phyloP scores from a whole-genome alignment of 2,329 filamentous ascomycete genomes.

The Penicillium freii region DNA sequence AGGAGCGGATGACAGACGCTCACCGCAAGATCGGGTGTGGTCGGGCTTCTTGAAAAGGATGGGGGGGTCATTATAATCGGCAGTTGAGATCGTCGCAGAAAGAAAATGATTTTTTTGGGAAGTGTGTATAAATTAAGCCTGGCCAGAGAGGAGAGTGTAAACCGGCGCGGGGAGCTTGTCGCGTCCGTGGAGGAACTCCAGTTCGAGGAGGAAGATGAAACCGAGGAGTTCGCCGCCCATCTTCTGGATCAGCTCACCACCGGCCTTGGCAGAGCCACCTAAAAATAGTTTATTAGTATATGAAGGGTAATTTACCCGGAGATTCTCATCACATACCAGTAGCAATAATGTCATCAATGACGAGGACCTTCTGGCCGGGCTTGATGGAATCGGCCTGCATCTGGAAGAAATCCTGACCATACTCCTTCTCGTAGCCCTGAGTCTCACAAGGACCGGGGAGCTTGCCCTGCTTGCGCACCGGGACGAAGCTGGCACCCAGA shows the following conservation, averaged over 20 bases:
- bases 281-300: conserved; percentile 5
- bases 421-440: conserved; percentile 90
- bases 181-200: conserved; percentile 87
- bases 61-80: conserved; percentile 12
- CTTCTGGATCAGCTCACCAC: conserved; percentile 79
- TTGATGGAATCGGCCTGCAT: conserved; percentile 86
- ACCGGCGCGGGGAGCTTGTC: conserved; percentile 84
- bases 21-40: conserved; percentile 8
- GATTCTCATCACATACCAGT: conserved; percentile 65
- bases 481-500: conserved; percentile 82
- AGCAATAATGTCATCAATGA: conserved; percentile 98
- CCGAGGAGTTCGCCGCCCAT: conserved; percentile 82
- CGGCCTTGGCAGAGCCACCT: conserved; percentile 91
- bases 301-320: not conserved
- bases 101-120: conserved; percentile 10
- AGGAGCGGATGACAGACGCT: not conserved
- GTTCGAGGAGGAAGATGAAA: conserved; percentile 93
- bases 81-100: conserved; percentile 11
- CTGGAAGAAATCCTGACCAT: conserved; percentile 92
- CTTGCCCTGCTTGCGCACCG: conserved; percentile 94
- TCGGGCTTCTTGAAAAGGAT: conserved; percentile 3
- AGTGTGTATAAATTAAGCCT: conserved; percentile 39
- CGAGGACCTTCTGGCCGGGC: conserved; percentile 80
- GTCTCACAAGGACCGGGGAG: conserved; percentile 85
- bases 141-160: conserved; percentile 73